phyloP scores from a whole-genome alignment of 768 basidiomycete species.

The Mrakia blollopis region DNA sequence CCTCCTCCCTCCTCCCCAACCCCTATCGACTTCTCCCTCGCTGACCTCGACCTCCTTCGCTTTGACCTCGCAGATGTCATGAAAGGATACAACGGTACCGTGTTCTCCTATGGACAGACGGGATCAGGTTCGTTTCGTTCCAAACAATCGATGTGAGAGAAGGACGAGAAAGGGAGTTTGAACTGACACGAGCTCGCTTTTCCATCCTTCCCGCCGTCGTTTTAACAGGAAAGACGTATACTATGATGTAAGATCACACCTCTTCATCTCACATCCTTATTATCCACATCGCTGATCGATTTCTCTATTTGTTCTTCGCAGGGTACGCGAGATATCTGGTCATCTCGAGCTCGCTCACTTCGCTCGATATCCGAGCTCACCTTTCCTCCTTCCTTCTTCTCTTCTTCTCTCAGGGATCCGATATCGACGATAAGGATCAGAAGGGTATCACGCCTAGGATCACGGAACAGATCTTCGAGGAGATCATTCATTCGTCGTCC shows the following conservation, averaged over 20 bases:
- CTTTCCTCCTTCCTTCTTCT: background rate
- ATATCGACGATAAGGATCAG: conserved; percentile 88
- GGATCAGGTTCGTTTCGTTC: conserved; percentile 33
- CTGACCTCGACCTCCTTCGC: conserved; percentile 27
- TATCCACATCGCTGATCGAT: background rate
- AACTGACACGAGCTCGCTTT: conserved; percentile 45
- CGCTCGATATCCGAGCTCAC: background rate
- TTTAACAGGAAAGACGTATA: conserved; percentile 75
- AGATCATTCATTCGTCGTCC: conserved; percentile 89
- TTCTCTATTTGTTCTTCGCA: background rate
- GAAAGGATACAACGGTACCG: conserved; percentile 95
- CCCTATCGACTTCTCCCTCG: conserved; percentile 2
- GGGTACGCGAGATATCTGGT: background rate
- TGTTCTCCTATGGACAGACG: conserved; percentile 55
- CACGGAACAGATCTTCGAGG: conserved; percentile 97
- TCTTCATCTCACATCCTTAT: background rate
- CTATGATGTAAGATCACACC: conserved; percentile 71
- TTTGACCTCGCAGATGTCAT: conserved; percentile 70
- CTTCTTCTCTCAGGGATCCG: conserved; percentile 88
- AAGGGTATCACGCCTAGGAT: conserved; percentile 97
- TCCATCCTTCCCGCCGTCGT: conserved; percentile 13
- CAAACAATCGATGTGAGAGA: conserved; percentile 23
- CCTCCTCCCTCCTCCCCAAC: conserved; percentile 53
- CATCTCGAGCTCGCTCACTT: background rate
- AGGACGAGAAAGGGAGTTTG: conserved; percentile 27